Evolutionary conservation across 257 asterid genomes (phyloP).

Genomic region (Nicotiana obtusifolia): DNA sequence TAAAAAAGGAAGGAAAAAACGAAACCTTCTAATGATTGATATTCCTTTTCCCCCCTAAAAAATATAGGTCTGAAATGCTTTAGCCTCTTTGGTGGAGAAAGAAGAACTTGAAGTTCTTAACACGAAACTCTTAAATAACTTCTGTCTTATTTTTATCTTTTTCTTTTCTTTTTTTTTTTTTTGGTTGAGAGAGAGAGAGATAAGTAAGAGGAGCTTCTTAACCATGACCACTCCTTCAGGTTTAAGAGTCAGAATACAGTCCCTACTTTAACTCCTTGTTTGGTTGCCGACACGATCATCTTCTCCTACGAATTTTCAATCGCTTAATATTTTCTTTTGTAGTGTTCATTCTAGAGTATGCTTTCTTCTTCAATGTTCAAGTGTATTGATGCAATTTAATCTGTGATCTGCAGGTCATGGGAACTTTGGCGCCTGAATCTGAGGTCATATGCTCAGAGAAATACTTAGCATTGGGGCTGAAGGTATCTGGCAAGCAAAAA

Average conservation of each 20-base stretch:
- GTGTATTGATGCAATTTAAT: neutral
- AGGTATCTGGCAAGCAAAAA: slow-evolving; percentile 35
- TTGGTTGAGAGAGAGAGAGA: too few relatives aligned
- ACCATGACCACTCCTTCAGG: neutral
- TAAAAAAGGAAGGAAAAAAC: too few relatives aligned
- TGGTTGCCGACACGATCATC: neutral
- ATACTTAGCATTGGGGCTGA: slow-evolving; percentile 52
- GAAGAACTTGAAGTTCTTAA: neutral
- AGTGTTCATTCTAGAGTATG: too few relatives aligned
- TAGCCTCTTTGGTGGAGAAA: neutral
- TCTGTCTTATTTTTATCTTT: neutral
- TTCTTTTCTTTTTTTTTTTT: too few relatives aligned
- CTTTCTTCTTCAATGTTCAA: neutral
- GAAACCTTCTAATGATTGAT: neutral
- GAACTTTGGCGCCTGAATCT: slow-evolving; percentile 40
- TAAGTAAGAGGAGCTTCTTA: neutral
- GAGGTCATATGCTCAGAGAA: slow-evolving; percentile 33
- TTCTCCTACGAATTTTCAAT: neutral
- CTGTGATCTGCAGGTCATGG: slow-evolving; percentile 35
- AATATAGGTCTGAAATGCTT: neutral
- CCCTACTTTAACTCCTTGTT: neutral
- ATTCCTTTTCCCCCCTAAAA: neutral
- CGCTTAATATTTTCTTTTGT: neutral
- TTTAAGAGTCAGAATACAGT: neutral
- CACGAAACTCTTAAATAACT: neutral